Evolutionary conservation across 805 yeast genomes (phyloP).

Genomic region (Ogataea thermomethanolica): DNA sequence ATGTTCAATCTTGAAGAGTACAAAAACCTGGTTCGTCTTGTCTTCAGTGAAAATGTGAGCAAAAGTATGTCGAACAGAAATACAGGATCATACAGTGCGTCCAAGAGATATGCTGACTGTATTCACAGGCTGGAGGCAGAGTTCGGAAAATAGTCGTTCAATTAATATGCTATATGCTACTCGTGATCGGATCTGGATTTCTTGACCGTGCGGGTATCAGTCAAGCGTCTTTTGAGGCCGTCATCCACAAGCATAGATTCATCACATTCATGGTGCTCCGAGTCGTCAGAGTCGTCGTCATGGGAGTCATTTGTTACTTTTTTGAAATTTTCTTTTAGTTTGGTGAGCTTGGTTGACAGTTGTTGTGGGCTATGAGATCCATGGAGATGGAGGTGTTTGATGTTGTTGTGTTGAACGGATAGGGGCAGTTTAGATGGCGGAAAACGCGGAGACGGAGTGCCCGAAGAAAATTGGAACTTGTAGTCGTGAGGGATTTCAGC

Average conservation of each 20-base stretch:
- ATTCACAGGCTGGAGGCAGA: slow-evolving; percentile 18
- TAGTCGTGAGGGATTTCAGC: slow-evolving; percentile 15
- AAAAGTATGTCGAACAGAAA: slow-evolving; percentile 19
- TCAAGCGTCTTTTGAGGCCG: slow-evolving; percentile 15
- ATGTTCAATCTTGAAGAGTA: slow-evolving; percentile 42
- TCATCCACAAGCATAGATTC: slow-evolving; percentile 16
- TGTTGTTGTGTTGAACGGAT: slow-evolving; percentile 20
- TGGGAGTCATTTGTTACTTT: slow-evolving; percentile 1
- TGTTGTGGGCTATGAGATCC: slow-evolving; percentile 8
- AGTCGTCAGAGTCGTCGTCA: slow-evolving; percentile 10
- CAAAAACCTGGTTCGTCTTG: slow-evolving; percentile 49
- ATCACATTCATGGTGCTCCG: slow-evolving; percentile 11
- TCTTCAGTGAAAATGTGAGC: slow-evolving; percentile 39
- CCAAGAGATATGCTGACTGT: slow-evolving; percentile 25
- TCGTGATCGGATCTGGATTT: slow-evolving; percentile 9
- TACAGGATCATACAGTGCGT: slow-evolving; percentile 25
- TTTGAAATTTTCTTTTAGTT: slow-evolving; percentile 11
- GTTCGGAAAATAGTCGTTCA: slow-evolving; percentile 4
- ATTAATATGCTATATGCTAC: slow-evolving; percentile 9
- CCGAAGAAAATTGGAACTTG: slow-evolving; percentile 13
- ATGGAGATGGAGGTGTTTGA: slow-evolving; percentile 13
- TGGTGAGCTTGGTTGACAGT: slow-evolving; percentile 7
- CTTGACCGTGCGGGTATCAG: slow-evolving; percentile 11
- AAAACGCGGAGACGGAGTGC: slow-evolving; percentile 21
- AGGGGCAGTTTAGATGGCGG: slow-evolving; percentile 26